Percentiles rank a stretch among this genome's conserved stretches.
Evolutionary conservation across 139 green algal species (phyloP).

Genomic region (Micractinium conductrix): DNA sequence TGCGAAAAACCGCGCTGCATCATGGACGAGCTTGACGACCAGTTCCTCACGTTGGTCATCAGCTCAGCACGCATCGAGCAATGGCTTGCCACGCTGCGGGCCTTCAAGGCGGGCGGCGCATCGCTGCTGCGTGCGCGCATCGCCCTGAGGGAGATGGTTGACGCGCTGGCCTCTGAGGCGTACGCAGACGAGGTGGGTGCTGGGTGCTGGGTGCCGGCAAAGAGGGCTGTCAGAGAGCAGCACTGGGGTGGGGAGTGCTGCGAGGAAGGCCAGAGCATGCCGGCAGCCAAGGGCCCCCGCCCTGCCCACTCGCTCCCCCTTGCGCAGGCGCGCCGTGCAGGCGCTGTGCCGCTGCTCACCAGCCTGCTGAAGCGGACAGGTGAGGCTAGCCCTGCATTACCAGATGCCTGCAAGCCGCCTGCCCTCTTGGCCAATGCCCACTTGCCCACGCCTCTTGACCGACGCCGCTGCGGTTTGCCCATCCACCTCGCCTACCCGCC

Average conservation of each 20-base stretch:
- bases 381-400: background rate
- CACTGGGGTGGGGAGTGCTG: constrained; percentile 1
- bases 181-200: constrained; percentile 40
- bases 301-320: background rate
- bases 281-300: background rate
- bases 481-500: background rate
- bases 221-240: background rate
- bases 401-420: background rate
- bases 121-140: background rate
- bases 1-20: too few species aligned
- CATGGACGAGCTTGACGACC: constrained; percentile 28
- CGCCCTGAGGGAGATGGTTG: background rate
- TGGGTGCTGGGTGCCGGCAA: background rate
- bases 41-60: constrained; percentile 70
- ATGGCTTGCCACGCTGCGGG: constrained; percentile 57
- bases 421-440: background rate
- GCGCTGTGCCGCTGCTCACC: constrained; percentile 17
- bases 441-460: background rate
- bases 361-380: constrained; percentile 33
- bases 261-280: constrained; percentile 22
- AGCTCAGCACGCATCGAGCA: constrained; percentile 58
- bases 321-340: background rate
- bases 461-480: background rate
- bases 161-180: constrained; percentile 14
- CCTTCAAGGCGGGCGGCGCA: background rate